These are phyloP conservation scores for Otatea glauca DNA, from an alignment of 176 grass and related monocot species.

Conservation along the genomic window DNA sequence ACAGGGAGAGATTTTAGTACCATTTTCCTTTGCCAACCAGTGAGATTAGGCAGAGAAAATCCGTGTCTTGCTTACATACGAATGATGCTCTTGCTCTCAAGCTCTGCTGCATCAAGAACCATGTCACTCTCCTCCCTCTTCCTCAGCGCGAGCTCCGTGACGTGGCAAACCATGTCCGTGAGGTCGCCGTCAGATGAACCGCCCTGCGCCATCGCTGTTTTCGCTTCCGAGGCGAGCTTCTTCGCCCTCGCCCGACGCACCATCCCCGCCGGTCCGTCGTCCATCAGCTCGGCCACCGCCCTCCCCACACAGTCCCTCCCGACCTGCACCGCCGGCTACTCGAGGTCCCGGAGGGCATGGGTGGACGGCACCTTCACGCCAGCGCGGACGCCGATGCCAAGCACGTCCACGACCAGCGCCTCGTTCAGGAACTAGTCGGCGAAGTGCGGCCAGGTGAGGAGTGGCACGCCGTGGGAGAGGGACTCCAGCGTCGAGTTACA, in stretches of 20 bases:
- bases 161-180: constrained; percentile 15
- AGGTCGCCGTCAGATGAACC: constrained; percentile 55
- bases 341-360: not conserved
- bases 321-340: constrained; percentile 9
- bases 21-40: no score
- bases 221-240: constrained; percentile 23
- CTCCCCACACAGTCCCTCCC: constrained; percentile 33
- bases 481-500: constrained; percentile 69
- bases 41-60: no score
- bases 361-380: constrained; percentile 25
- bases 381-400: constrained; percentile 44
- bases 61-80: no score
- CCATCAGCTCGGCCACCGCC: constrained; percentile 50
- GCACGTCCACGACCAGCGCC: constrained; percentile 55
- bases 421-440: constrained; percentile 48
- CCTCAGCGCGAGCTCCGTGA: not conserved
- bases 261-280: not conserved
- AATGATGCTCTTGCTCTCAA: not conserved
- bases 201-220: constrained; percentile 38
- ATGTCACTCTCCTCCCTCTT: not conserved
- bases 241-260: constrained; percentile 21
- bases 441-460: constrained; percentile 23
- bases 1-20: no score
- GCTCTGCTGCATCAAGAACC: not conserved
- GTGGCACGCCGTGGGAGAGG: constrained; percentile 54